Evolutionary conservation across 768 basidiomycete species (phyloP).

Genomic region (Fomitopsis pulvina): DNA sequence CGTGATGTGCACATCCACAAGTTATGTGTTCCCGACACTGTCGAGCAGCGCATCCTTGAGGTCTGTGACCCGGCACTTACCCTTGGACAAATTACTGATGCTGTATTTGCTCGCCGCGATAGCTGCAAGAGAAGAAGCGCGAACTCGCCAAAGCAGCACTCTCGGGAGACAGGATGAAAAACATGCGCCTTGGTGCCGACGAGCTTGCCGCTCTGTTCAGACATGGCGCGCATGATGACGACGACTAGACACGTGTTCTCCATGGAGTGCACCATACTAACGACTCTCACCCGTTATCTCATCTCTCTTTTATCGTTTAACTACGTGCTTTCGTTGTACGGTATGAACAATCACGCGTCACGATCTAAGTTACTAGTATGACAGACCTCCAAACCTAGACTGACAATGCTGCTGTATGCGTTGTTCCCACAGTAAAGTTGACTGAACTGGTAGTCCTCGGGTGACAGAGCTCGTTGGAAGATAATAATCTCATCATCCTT

Average conservation of each 20-base stretch:
- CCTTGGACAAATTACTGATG: not conserved
- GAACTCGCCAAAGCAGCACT: slow-evolving; percentile 78
- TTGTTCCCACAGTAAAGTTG: too few relatives aligned
- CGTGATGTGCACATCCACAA: slow-evolving; percentile 85
- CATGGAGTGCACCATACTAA: not conserved
- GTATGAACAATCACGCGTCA: not conserved
- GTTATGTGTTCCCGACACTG: slow-evolving; percentile 78
- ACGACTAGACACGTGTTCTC: slow-evolving; percentile 30
- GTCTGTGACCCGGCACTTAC: slow-evolving; percentile 29
- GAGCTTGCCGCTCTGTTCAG: slow-evolving; percentile 81
- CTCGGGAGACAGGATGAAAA: slow-evolving; percentile 84
- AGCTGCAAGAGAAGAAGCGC: slow-evolving; percentile 93
- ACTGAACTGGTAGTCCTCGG: too few relatives aligned
- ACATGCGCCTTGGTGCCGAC: slow-evolving; percentile 74
- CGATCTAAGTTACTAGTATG: not conserved
- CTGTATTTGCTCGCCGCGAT: not conserved
- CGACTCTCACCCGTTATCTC: not conserved
- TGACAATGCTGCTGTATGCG: too few relatives aligned
- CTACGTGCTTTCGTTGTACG: not conserved
- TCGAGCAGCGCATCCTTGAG: slow-evolving; percentile 80
- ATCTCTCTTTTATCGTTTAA: not conserved
- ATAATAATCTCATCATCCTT: too few relatives aligned
- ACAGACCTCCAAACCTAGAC: not conserved
- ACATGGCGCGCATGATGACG: slow-evolving; percentile 49
- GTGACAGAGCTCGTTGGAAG: too few relatives aligned